Conservation (phyloP, 2,329 filamentous ascomycete genomes). For the Penicillium sp. region DNA sequence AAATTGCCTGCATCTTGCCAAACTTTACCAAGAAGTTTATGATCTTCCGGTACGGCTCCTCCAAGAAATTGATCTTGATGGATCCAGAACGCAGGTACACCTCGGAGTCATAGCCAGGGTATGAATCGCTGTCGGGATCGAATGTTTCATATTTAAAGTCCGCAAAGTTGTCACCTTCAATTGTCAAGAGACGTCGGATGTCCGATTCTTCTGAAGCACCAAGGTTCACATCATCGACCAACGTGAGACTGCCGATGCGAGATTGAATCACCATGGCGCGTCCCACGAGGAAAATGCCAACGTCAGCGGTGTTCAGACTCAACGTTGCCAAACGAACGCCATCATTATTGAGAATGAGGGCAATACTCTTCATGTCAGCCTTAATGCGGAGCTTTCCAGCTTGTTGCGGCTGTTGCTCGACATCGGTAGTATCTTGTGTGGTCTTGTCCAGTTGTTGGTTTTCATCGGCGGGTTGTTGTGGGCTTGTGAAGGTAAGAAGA, state of each 20-base stretch:
- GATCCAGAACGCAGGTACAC: slow-evolving; percentile 78
- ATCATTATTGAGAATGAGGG: slow-evolving; percentile 93
- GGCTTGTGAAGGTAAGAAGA: slow-evolving; percentile 77
- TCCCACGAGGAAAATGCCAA: slow-evolving; percentile 80
- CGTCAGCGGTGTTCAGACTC: slow-evolving; percentile 85
- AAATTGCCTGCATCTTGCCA: slow-evolving; percentile 98
- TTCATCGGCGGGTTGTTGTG: slow-evolving; percentile 45
- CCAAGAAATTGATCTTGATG: slow-evolving; percentile 92
- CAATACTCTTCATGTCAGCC: slow-evolving; percentile 86
- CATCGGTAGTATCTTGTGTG: slow-evolving; percentile 23
- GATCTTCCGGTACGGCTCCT: slow-evolving; percentile 96
- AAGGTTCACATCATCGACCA: slow-evolving; percentile 90
- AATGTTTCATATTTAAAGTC: slow-evolving; percentile 98
- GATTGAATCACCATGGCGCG: slow-evolving; percentile 83
- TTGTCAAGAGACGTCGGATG: slow-evolving; percentile 81
- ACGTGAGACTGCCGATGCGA: slow-evolving; percentile 75
- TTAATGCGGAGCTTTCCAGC: slow-evolving; percentile 84
- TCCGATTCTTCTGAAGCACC: slow-evolving; percentile 76
- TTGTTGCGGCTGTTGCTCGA: slow-evolving; percentile 30
- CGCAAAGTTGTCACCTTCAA: slow-evolving; percentile 89
- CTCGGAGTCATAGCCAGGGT: slow-evolving; percentile 79
- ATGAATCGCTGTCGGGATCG: slow-evolving; percentile 65
- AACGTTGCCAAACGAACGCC: slow-evolving; percentile 89
- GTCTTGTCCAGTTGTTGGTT: slow-evolving; percentile 29
- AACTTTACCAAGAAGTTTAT: slow-evolving; percentile 98